Percentiles rank a stretch among this genome's conserved stretches.
Conservation (phyloP, 2,329 filamentous ascomycete genomes). For the Fusarium protoensiforme region DNA sequence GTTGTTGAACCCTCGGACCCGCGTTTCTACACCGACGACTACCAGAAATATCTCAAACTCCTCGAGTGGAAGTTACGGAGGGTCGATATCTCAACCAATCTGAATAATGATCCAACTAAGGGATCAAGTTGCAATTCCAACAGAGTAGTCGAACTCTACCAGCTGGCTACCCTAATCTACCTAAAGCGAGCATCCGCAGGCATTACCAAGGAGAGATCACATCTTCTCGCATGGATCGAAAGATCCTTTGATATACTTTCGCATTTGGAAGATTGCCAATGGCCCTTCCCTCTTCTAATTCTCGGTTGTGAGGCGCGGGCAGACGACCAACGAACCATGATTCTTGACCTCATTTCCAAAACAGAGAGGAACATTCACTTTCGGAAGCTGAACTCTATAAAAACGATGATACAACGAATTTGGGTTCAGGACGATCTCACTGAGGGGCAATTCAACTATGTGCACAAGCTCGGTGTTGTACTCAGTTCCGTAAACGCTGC, state of each 20-base stretch:
- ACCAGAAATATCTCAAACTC: neutral
- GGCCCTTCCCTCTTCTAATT: conserved; percentile 38
- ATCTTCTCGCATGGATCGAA: conserved; percentile 32
- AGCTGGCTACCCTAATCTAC: conserved; percentile 45
- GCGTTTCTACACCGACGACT: neutral
- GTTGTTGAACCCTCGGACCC: conserved; percentile 1
- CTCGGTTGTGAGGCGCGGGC: conserved; percentile 40
- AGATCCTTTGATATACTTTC: conserved; percentile 41
- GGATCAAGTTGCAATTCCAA: neutral
- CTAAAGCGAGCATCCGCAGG: conserved; percentile 39
- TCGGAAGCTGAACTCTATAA: conserved; percentile 34
- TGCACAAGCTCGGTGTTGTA: conserved; percentile 13
- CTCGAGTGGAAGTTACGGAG: conserved; percentile 13
- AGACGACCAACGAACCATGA: conserved; percentile 25
- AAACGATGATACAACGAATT: conserved; percentile 40
- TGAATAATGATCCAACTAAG: rapidly evolving
- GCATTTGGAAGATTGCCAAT: conserved; percentile 26
- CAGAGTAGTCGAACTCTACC: conserved; percentile 37
- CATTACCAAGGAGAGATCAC: conserved; percentile 5
- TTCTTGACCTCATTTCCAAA: conserved; percentile 42
- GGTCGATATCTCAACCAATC: rapidly evolving
- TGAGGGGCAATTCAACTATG: conserved; percentile 6
- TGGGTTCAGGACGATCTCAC: conserved; percentile 51
- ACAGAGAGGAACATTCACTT: conserved; percentile 30
- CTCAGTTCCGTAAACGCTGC: conserved; percentile 19